Evolutionary conservation across 306 rosid species (phyloP).

Genomic region (Trifolium fragiferum): DNA sequence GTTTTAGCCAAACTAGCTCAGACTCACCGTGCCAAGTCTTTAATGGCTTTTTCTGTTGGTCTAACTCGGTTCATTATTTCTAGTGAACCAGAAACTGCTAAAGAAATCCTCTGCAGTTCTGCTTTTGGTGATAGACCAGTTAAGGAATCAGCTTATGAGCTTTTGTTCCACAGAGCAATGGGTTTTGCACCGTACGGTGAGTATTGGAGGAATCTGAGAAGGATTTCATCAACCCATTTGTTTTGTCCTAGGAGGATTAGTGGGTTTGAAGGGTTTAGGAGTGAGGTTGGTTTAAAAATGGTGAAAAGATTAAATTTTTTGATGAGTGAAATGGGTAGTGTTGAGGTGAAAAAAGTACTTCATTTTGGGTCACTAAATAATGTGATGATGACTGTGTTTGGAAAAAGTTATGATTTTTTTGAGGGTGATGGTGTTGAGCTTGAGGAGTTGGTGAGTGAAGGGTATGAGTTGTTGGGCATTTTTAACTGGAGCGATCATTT

Average conservation of each 20-base stretch:
- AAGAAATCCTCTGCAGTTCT: conserved; percentile 64
- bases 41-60: conserved; percentile 78
- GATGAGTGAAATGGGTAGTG: conserved; percentile 45
- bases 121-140: conserved; percentile 75
- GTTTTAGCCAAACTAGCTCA: conserved; percentile 50
- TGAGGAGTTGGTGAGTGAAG: conserved; percentile 69
- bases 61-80: conserved; percentile 69
- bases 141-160: conserved; percentile 79
- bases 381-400: conserved; percentile 80
- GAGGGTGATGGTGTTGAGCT: conserved; percentile 49
- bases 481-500: conserved; percentile 85
- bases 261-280: conserved; percentile 45
- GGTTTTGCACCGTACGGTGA: conserved; percentile 84
- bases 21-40: conserved; percentile 41
- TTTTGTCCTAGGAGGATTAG: conserved; percentile 60
- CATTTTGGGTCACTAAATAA: conserved; percentile 68
- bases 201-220: conserved; percentile 82
- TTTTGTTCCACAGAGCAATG: conserved; percentile 75
- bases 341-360: conserved; percentile 61
- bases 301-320: conserved; percentile 34
- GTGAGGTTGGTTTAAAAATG: conserved; percentile 50
- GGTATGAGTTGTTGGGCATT: conserved; percentile 74
- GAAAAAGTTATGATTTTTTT: conserved; percentile 59
- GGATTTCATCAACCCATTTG: conserved; percentile 61
- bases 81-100: conserved; percentile 64